Evolutionary conservation across 306 rosid genomes (phyloP).

Genomic region (Cicer yamashitae): DNA sequence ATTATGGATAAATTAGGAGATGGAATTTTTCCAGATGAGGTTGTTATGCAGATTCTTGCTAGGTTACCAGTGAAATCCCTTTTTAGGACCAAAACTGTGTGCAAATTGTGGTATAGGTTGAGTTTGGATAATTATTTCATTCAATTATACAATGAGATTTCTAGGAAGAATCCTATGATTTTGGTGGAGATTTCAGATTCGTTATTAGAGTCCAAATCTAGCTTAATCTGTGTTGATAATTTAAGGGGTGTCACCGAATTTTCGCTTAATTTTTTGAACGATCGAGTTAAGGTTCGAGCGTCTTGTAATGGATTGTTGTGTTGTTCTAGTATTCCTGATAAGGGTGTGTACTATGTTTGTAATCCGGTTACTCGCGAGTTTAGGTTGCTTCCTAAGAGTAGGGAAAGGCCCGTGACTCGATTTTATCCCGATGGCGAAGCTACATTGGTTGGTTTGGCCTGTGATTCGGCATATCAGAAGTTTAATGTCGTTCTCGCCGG

Average conservation of each 20-base stretch:
- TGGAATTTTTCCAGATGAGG: slow-evolving; percentile 77
- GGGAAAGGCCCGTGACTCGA: slow-evolving; percentile 79
- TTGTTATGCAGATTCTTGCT: slow-evolving; percentile 77
- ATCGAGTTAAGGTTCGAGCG: slow-evolving; percentile 77
- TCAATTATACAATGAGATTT: slow-evolving; percentile 64
- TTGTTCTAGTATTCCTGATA: slow-evolving; percentile 86
- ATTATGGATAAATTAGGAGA: slow-evolving; percentile 58
- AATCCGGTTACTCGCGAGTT: slow-evolving; percentile 83
- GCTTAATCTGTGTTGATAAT: slow-evolving; percentile 78
- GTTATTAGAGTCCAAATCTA: slow-evolving; percentile 59
- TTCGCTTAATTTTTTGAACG: slow-evolving; percentile 70
- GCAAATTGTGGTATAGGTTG: slow-evolving; percentile 73
- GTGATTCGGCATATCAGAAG: slow-evolving; percentile 52
- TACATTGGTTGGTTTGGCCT: slow-evolving; percentile 76
- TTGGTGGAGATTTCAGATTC: slow-evolving; percentile 75
- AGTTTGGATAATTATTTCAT: slow-evolving; percentile 65
- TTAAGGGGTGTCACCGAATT: slow-evolving; percentile 73
- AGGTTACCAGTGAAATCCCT: slow-evolving; percentile 77
- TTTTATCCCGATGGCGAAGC: slow-evolving; percentile 88
- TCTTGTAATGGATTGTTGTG: slow-evolving; percentile 87
- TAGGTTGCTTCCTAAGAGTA: slow-evolving; percentile 78
- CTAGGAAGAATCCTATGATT: slow-evolving; percentile 71
- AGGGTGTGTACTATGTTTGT: slow-evolving; percentile 81
- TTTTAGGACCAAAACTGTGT: slow-evolving; percentile 66
- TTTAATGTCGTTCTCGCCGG: slow-evolving; percentile 76